Conservation (phyloP, 305 asterid genomes). For the Fraxinus velutina region DNA sequence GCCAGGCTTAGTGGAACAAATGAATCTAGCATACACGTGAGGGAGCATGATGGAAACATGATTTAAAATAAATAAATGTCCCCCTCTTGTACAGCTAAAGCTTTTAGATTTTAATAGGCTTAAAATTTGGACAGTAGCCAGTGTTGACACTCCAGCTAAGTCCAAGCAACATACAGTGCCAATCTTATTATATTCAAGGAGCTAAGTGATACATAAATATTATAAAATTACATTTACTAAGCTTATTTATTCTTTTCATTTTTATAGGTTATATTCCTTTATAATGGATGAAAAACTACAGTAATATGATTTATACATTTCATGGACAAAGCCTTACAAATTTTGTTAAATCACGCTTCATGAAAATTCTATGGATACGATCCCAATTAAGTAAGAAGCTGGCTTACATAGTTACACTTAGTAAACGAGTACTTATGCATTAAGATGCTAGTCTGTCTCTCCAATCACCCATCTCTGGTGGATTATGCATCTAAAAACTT, state of each 20-base stretch:
- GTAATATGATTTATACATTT: not conserved
- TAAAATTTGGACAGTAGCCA: not conserved
- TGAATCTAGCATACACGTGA: not conserved
- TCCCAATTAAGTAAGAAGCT: not conserved
- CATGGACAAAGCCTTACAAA: not conserved
- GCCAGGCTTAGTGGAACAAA: not conserved
- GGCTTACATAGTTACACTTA: not conserved
- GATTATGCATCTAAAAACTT: conserved; percentile 1
- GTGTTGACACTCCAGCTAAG: not conserved
- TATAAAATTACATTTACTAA: not conserved
- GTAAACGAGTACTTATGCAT: not conserved
- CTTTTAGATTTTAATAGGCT: not conserved
- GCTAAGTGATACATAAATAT: not conserved
- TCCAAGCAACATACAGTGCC: not conserved
- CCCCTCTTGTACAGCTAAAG: not conserved
- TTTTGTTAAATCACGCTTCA: not conserved
- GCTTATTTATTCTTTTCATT: not conserved
- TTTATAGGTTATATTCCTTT: not conserved
- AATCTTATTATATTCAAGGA: not conserved
- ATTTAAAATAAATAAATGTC: not conserved
- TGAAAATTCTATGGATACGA: not conserved
- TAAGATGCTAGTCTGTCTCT: not conserved
- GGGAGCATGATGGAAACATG: not conserved
- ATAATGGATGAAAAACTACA: not conserved
- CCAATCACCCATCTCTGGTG: not conserved